Conservation (phyloP, 2,329 filamentous ascomycete genomes). For the Arthrobotrys iridis region DNA sequence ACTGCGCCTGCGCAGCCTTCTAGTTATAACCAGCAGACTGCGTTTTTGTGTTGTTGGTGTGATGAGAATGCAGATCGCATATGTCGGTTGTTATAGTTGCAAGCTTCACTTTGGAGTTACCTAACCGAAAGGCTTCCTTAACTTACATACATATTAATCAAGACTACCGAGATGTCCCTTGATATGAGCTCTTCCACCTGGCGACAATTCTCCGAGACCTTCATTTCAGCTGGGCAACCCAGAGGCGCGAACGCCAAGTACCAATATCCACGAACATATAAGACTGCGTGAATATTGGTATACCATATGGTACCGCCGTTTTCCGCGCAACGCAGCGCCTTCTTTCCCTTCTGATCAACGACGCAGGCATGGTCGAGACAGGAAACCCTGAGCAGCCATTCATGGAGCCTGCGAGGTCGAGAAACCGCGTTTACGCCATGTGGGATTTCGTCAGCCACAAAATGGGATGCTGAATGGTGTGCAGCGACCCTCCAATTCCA, state of each 20-base stretch:
- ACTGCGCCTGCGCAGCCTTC: too few relatives aligned
- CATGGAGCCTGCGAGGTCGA: constrained; percentile 23
- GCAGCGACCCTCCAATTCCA: not conserved
- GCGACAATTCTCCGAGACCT: constrained; percentile 6
- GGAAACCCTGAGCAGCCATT: constrained; percentile 24
- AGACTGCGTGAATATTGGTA: too few relatives aligned
- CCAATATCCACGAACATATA: too few relatives aligned
- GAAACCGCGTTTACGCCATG: constrained; percentile 31
- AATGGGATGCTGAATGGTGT: constrained; percentile 15
- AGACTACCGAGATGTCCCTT: constrained; percentile 10
- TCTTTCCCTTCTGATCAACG: constrained; percentile 16
- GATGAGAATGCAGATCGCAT: too few relatives aligned
- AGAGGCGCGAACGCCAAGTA: constrained; percentile 5
- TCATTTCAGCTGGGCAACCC: not conserved
- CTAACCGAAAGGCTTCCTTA: too few relatives aligned
- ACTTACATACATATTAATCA: too few relatives aligned
- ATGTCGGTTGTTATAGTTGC: too few relatives aligned
- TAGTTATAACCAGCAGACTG: too few relatives aligned
- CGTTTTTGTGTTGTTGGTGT: too few relatives aligned
- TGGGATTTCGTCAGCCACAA: constrained; percentile 32
- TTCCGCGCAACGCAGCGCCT: constrained; percentile 17
- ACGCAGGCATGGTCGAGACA: constrained; percentile 25
- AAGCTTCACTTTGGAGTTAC: too few relatives aligned
- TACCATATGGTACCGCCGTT: too few relatives aligned
- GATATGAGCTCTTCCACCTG: constrained; percentile 6